A percentile compares a stretch with the other conserved stretches of the same genome.
These are phyloP conservation scores for Colletotrichum tropicale DNA, from an alignment of 2,329 filamentous ascomycete species.

Conservation along the genomic window DNA sequence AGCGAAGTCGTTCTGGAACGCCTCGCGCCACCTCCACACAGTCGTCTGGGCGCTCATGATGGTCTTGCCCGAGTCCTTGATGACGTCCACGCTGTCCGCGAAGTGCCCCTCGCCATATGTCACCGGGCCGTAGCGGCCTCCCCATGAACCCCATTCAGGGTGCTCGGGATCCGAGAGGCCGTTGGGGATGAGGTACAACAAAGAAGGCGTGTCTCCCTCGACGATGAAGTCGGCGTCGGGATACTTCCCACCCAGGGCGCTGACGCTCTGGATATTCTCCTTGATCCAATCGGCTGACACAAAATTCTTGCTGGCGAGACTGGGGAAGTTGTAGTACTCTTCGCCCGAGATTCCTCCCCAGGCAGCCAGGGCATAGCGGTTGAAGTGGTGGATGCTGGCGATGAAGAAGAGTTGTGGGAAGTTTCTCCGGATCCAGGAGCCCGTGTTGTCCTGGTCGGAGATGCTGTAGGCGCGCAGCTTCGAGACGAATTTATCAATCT, in stretches of 20 bases:
- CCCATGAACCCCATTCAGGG: conserved; percentile 47
- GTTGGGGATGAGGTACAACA: conserved; percentile 45
- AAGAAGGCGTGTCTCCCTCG: conserved; percentile 51
- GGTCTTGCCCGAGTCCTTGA: conserved; percentile 34
- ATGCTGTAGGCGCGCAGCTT: conserved; percentile 52
- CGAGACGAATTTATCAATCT: conserved; percentile 35
- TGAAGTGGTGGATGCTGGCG: conserved; percentile 52
- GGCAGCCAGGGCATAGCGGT: conserved; percentile 50
- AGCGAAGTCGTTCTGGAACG: conserved; percentile 50
- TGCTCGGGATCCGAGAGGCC: conserved; percentile 40
- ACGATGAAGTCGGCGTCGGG: conserved; percentile 48
- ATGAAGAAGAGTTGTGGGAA: conserved; percentile 56
- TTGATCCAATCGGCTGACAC: conserved; percentile 50
- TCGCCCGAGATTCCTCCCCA: conserved; percentile 58
- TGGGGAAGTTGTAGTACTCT: conserved; percentile 47
- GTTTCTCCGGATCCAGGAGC: conserved; percentile 54
- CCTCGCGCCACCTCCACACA: conserved; percentile 58
- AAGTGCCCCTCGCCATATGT: conserved; percentile 24
- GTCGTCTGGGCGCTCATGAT: conserved; percentile 48
- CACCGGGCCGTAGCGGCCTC: conserved; percentile 37
- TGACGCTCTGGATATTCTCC: conserved; percentile 49
- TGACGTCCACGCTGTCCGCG: conserved; percentile 36
- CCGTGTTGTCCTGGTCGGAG: conserved; percentile 58
- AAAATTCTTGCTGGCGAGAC: conserved; percentile 47
- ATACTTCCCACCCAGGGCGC: conserved; percentile 43